These are phyloP conservation scores for Claviceps maximensis DNA, from an alignment of 2,329 filamentous ascomycete species.

Conservation along the genomic window DNA sequence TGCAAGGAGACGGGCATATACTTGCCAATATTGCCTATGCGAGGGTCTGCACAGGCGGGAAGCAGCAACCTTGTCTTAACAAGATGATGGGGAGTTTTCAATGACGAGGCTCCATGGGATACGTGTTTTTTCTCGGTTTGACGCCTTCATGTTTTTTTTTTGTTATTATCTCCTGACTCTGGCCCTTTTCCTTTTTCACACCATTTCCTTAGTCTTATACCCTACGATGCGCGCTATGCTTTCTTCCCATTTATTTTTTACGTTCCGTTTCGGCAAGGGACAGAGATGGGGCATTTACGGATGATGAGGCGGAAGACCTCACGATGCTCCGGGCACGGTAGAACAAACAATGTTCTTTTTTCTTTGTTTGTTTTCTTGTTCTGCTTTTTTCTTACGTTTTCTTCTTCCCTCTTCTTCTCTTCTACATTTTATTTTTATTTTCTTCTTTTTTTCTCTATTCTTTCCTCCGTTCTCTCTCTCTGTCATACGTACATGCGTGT, in stretches of 20 bases:
- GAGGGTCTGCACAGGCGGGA: too few species aligned
- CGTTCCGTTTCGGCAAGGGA: background rate
- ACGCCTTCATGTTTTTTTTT: background rate
- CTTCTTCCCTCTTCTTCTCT: background rate
- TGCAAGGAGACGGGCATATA: too few species aligned
- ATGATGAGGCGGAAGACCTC: background rate
- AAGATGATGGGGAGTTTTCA: too few species aligned
- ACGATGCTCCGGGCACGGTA: too few species aligned
- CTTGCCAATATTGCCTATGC: too few species aligned
- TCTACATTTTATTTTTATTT: background rate
- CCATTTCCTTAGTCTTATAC: constrained; percentile 4
- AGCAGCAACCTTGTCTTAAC: too few species aligned
- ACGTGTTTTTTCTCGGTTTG: too few species aligned
- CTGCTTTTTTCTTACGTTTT: background rate
- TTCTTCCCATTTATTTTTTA: background rate
- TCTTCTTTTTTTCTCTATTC: background rate
- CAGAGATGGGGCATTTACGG: background rate
- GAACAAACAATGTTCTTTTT: background rate
- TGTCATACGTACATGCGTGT: background rate
- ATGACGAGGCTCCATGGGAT: too few species aligned
- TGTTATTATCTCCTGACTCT: background rate
- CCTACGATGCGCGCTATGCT: constrained; percentile 3
- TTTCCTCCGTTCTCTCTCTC: background rate
- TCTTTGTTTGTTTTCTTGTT: background rate
- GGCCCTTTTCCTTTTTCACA: background rate